These are phyloP conservation scores for Diplodia scrobiculata DNA, from an alignment of 2,329 filamentous ascomycete species.

Conservation along the genomic window DNA sequence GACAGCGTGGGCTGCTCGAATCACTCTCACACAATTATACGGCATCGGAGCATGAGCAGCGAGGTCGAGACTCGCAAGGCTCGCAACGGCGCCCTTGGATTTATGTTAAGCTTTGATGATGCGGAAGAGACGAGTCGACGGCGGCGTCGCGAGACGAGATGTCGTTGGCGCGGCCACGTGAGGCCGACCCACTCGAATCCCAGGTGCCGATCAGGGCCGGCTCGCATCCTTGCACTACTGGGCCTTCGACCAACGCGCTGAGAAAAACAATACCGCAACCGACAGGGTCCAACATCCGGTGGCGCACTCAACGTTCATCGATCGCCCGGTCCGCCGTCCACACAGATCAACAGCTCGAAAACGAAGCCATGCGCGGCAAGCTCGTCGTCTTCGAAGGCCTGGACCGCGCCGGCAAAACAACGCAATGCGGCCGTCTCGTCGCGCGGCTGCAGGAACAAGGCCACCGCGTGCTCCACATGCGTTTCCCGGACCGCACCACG, in stretches of 20 bases:
- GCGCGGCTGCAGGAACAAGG: constrained; percentile 56
- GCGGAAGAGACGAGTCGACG: not conserved
- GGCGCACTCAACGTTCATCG: no score
- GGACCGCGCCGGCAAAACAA: constrained; percentile 89
- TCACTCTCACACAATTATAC: constrained; percentile 23
- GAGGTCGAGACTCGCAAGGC: not conserved
- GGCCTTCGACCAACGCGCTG: not conserved
- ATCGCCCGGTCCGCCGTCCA: not conserved
- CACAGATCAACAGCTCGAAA: not conserved
- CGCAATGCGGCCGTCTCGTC: constrained; percentile 73
- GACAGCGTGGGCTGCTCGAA: not conserved
- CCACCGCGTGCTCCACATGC: constrained; percentile 58
- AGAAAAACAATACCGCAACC: not conserved
- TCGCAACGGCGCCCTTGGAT: constrained; percentile 8
- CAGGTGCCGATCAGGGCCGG: constrained; percentile 20
- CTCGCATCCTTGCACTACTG: constrained; percentile 9
- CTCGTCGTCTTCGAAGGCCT: constrained; percentile 86
- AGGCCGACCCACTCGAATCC: constrained; percentile 9
- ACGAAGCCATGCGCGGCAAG: constrained; percentile 60
- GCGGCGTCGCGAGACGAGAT: constrained; percentile 1
- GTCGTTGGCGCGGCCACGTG: constrained; percentile 7
- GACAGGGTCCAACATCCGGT: not conserved
- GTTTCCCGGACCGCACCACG: constrained; percentile 81
- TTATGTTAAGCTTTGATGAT: constrained; percentile 2
- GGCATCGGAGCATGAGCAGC: not conserved